phyloP scores from a whole-genome alignment of 345 rosid genomes.

The Combretum micranthum region DNA sequence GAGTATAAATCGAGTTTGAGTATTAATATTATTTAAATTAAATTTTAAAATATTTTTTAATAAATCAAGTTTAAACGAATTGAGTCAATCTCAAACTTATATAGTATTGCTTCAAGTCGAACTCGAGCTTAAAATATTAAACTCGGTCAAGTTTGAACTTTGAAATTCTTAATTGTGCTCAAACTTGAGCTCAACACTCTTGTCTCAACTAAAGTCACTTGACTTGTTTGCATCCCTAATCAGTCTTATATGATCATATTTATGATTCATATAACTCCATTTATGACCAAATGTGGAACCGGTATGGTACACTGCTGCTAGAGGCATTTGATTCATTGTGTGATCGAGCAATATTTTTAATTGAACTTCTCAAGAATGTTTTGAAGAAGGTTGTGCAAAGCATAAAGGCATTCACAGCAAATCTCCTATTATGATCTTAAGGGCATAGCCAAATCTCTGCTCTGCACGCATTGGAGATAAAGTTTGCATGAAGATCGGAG shows the following conservation, averaged over 20 bases:
- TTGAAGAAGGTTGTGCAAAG: slow-evolving; percentile 59
- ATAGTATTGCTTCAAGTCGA: no score
- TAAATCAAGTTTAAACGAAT: no score
- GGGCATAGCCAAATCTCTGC: slow-evolving; percentile 63
- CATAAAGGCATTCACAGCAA: slow-evolving; percentile 58
- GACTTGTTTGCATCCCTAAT: no score
- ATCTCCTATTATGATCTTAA: slow-evolving; percentile 47
- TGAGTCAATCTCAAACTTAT: no score
- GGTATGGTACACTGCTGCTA: slow-evolving; percentile 22
- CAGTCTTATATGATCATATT: slow-evolving; percentile 77
- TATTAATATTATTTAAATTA: no score
- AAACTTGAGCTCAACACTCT: no score
- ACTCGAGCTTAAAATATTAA: no score
- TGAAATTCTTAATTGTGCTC: no score
- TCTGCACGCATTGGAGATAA: slow-evolving; percentile 72
- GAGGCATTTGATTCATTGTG: not conserved
- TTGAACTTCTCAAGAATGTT: slow-evolving; percentile 1
- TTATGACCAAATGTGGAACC: slow-evolving; percentile 67
- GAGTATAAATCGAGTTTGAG: no score
- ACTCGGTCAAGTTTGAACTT: no score
- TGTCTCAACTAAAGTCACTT: no score
- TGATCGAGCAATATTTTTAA: not conserved
- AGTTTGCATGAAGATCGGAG: slow-evolving; percentile 78
- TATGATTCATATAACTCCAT: slow-evolving; percentile 60
- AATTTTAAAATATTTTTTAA: no score